phyloP scores from a whole-genome alignment of 108 stramenopile genomes.

The Cyclotella baltica region DNA sequence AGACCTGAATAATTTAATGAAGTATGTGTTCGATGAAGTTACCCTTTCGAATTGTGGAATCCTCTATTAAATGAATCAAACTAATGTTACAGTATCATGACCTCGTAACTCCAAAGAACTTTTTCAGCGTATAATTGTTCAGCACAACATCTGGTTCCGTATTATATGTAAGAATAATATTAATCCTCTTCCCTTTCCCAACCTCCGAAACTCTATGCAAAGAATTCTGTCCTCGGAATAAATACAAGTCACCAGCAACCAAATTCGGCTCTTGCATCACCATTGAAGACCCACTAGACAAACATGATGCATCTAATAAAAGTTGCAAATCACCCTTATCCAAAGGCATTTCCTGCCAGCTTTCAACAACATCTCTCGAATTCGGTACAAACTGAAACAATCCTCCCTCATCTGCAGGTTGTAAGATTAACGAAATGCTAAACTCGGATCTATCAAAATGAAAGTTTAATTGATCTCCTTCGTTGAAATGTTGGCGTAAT shows the following conservation, averaged over 20 bases:
- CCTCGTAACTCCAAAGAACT: constrained; percentile 40
- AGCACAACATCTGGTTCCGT: constrained; percentile 25
- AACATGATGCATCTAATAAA: constrained; percentile 2
- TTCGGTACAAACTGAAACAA: constrained; percentile 42
- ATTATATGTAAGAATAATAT: constrained; percentile 46
- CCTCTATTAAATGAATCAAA: not conserved
- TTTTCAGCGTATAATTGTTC: constrained; percentile 34
- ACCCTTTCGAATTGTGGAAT: not conserved
- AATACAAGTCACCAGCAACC: constrained; percentile 38
- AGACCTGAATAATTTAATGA: too few species aligned
- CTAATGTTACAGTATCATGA: not conserved
- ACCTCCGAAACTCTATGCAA: constrained; percentile 41
- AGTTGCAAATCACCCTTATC: not conserved
- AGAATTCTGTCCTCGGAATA: constrained; percentile 44
- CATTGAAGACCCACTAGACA: not conserved
- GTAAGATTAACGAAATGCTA: constrained; percentile 42
- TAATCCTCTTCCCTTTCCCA: constrained; percentile 39
- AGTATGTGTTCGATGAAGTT: too few species aligned
- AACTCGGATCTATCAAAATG: constrained; percentile 48
- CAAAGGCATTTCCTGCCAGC: constrained; percentile 38
- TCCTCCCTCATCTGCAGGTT: constrained; percentile 34
- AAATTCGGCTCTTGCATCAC: constrained; percentile 26
- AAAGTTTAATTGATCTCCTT: constrained; percentile 39
- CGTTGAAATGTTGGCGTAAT: constrained; percentile 44
- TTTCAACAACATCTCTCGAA: constrained; percentile 32